A percentile compares a stretch with the other conserved stretches of the same genome.
These are phyloP conservation scores for Lodderomyces theae DNA, from an alignment of 1,139 yeast species.

Conservation along the genomic window DNA sequence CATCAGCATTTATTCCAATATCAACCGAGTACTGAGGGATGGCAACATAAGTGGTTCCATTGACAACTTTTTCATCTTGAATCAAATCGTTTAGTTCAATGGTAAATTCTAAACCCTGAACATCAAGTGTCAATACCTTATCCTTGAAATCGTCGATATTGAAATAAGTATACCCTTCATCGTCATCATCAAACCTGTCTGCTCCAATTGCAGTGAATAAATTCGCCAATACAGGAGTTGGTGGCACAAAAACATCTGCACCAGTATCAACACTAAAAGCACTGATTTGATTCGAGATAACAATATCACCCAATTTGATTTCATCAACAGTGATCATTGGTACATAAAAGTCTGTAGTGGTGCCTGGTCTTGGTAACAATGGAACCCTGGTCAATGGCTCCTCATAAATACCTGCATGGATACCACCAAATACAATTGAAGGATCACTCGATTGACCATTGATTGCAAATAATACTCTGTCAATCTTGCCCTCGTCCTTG, in stretches of 20 bases:
- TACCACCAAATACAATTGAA: constrained; percentile 22
- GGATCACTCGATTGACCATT: constrained; percentile 14
- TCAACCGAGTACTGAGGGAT: constrained; percentile 14
- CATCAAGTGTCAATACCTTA: constrained; percentile 13
- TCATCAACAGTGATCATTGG: constrained; percentile 20
- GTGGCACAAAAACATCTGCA: constrained; percentile 19
- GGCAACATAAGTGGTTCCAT: constrained; percentile 16
- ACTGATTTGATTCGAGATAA: constrained; percentile 17
- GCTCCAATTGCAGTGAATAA: constrained; percentile 12
- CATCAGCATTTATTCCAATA: constrained; percentile 18
- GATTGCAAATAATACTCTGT: constrained; percentile 16
- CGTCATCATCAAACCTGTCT: constrained; percentile 2
- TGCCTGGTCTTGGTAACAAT: constrained; percentile 8
- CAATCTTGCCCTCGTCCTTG: constrained; percentile 16
- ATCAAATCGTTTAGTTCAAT: constrained; percentile 19
- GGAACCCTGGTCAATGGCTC: constrained; percentile 21
- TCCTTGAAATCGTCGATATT: constrained; percentile 9
- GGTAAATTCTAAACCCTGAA: constrained; percentile 20
- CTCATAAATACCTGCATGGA: constrained; percentile 17
- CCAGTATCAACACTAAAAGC: constrained; percentile 23
- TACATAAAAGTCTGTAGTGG: constrained; percentile 11
- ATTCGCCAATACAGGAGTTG: constrained; percentile 19
- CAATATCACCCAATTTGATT: constrained; percentile 13
- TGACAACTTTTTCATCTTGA: constrained; percentile 11
- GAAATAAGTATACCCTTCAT: constrained; percentile 14